Evolutionary conservation across 768 basidiomycete genomes (phyloP), one percentile per base, ranked within the genome.

Genomic region (Phylloporus arenicola): DNA sequence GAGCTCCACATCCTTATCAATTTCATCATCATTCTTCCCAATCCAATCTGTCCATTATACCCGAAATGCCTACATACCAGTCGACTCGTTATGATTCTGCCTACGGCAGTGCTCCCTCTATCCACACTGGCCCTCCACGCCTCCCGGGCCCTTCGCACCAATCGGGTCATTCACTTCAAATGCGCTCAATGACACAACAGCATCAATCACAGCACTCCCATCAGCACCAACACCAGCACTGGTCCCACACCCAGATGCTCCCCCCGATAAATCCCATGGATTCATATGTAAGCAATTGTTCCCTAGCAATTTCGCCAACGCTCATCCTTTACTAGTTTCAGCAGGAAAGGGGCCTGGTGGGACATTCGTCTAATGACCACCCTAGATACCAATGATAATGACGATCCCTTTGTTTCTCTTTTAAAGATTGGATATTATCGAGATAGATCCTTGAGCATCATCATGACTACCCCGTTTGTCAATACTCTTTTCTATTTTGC

Each of bases 261-360:
- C 64, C 72, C 24, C 71, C 77, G 17, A 57, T 76, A 45, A 78
- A 83, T 57, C 72, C 78, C 13, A 73, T 83, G 62, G 82, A 87
- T 41, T 65, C 83, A 50, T 88, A 80, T 65, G 87, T 89, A 67
- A 72, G 84, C 70, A 5, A 20, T 45, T 41, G 13, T 45, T 35
- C 42, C 17, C 41, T 13, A 46, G 4, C 12, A 17, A 41, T 48
- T 55, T 20, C 22, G 30, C 45, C 39, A 38, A 51, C 44, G 41
- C 56, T 63, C 44, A 55, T 49, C 30, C 27, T n/a, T 12, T 6
- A 13, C 25, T 27, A 62, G 58, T 62, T 52, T 63, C 55, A 68
- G 35, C 77, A 78, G 63, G 78, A 78, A 57, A 73, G 77, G 67
- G 70, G 64, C 54, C 56, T 78, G 64, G 74, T 77, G 62, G 75